Percentiles rank a stretch among this genome's conserved stretches.
Evolutionary conservation across 257 asterid species (phyloP).

Genomic region (Petunia secreta): DNA sequence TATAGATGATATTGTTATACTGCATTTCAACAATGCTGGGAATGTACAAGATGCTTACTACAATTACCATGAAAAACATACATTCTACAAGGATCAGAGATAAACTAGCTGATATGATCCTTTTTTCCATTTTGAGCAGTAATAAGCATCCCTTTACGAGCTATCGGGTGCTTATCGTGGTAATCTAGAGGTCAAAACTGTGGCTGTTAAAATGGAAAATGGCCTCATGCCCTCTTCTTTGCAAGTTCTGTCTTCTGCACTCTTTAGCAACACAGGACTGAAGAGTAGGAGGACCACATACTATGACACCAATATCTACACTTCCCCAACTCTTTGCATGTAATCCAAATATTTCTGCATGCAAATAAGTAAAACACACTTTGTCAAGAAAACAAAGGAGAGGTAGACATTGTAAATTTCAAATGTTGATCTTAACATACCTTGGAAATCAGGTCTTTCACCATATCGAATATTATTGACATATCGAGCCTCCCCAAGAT

Average conservation of each 20-base stretch:
- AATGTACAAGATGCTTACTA: background rate
- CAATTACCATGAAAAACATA: background rate
- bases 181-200: background rate
- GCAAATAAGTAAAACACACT: background rate
- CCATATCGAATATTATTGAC: constrained; percentile 49
- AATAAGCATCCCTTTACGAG: background rate
- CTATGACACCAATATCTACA: too few relatives aligned
- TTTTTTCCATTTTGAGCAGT: background rate
- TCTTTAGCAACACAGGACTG: too few relatives aligned
- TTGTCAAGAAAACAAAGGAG: too few relatives aligned
- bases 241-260: too few relatives aligned
- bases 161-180: background rate
- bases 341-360: constrained; percentile 52
- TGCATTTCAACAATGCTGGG: background rate
- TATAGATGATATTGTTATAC: background rate
- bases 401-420: too few relatives aligned
- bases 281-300: too few relatives aligned
- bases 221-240: too few relatives aligned
- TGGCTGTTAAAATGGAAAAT: too few relatives aligned
- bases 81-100: background rate
- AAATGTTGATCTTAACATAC: constrained; percentile 36
- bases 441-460: constrained; percentile 24
- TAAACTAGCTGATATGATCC: constrained; percentile 18
- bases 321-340: too few relatives aligned
- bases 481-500: constrained; percentile 37